Conservation (phyloP, 768 basidiomycete genomes). For the Xerocomellus intermedius region DNA sequence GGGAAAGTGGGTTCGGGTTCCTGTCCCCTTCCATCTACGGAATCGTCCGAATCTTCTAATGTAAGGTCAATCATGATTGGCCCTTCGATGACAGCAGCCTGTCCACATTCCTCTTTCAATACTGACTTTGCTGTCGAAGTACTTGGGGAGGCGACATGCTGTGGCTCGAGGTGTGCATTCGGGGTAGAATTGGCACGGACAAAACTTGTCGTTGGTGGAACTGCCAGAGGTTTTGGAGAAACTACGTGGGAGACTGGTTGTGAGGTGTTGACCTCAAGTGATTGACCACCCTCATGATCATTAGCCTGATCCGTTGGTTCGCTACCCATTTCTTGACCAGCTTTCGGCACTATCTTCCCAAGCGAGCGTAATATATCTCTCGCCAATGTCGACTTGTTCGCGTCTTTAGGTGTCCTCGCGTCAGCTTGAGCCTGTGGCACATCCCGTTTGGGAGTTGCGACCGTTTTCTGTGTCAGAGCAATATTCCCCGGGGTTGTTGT, state of each 20-base stretch:
- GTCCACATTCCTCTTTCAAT: background rate
- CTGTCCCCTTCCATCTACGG: conserved; percentile 12
- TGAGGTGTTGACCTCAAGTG: background rate
- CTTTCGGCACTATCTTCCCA: conserved; percentile 24
- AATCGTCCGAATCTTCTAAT: conserved; percentile 22
- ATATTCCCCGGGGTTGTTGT: background rate
- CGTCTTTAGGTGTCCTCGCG: conserved; percentile 37
- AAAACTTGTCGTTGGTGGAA: background rate
- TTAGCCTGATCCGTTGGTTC: background rate
- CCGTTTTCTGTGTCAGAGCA: background rate
- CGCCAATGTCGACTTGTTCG: conserved; percentile 52
- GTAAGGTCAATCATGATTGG: conserved; percentile 31
- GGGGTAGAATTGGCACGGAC: background rate
- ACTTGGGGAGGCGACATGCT: background rate
- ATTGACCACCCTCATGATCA: background rate
- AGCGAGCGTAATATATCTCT: conserved; percentile 56
- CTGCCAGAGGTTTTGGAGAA: background rate
- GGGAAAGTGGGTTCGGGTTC: conserved; percentile 9
- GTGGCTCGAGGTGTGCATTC: background rate
- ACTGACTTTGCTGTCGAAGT: background rate
- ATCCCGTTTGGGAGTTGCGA: conserved; percentile 10
- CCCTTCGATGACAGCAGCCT: conserved; percentile 2
- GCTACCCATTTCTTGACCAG: conserved; percentile 6
- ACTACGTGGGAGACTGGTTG: background rate
- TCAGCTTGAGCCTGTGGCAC: background rate